Percentiles rank a stretch among this genome's conserved stretches.
Evolutionary conservation across 306 rosid species (phyloP).

Genomic region (Cicer cuneatum): DNA sequence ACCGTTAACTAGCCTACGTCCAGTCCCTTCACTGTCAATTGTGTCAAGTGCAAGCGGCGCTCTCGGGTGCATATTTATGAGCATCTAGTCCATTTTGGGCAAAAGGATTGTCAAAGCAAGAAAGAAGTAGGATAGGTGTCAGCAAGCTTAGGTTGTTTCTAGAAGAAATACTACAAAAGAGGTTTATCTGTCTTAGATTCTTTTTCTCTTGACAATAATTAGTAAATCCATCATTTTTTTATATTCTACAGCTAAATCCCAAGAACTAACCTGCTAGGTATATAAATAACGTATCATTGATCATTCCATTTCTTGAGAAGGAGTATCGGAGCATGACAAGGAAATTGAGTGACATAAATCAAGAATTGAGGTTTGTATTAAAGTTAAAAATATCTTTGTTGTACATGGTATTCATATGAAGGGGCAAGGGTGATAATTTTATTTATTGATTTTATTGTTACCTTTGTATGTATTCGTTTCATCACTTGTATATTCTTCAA

Average conservation of each 20-base stretch:
- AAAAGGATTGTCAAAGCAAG: constrained; percentile 75
- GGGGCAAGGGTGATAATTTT: constrained; percentile 12
- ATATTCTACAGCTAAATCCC: constrained; percentile 40
- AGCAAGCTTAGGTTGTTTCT: constrained; percentile 83
- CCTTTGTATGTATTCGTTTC: constrained; percentile 13
- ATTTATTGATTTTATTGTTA: constrained; percentile 6
- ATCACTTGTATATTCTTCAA: constrained; percentile 39
- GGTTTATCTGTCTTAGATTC: constrained; percentile 47
- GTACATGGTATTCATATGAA: constrained; percentile 19
- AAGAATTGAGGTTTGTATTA: constrained; percentile 78
- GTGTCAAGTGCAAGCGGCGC: too few species aligned
- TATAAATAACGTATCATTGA: constrained; percentile 79
- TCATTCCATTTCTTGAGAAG: too few species aligned
- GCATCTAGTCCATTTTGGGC: too few species aligned
- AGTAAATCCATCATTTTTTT: neutral
- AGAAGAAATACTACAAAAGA: constrained; percentile 89
- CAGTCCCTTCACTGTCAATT: too few species aligned
- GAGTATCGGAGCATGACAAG: constrained; percentile 70
- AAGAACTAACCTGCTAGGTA: constrained; percentile 68
- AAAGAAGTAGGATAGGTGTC: constrained; percentile 91
- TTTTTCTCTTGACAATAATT: neutral
- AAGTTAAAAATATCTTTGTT: too few species aligned
- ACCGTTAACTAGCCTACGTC: too few species aligned
- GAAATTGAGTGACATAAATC: constrained; percentile 76
- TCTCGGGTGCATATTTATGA: too few species aligned